Base-by-base conservation (phyloP, 2,329 filamentous ascomycete genomes). In the Aureobasidium sp. region DNA sequence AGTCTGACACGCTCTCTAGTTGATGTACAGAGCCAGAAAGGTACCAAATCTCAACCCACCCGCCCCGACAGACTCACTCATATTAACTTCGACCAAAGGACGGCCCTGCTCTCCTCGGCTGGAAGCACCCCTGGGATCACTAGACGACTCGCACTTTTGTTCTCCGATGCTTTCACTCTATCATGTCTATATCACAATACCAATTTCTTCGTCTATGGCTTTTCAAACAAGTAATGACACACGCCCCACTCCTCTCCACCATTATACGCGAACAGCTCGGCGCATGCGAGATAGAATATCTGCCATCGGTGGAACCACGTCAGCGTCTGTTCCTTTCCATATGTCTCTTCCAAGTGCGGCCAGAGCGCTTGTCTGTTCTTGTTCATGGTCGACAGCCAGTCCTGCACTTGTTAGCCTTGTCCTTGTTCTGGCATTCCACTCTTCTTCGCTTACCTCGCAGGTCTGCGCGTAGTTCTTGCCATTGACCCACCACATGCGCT, bases 121-220 rank as follows among this genome's bases (percentile, higher is more conserved):
- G 86, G 88, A 97, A 92, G 81, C 94, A 97, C 77, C 94, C 92
- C 67, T 97, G 92, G 91, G 92, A 97, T 69, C 92, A 96, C 79
- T 96, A 81, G 83, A 77, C 12, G 15, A 37, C 15, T 34, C 43
- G 41, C 26, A 12, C 5, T 17, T 17, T 10, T 10, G 32, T 37
- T 13, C 20, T 50, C 34, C 56, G 20, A 59, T 47, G 37, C 44
- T 36, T 52, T n/a, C 12, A 51, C 36, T 26, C 36, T 15, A 27
- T 9, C 10, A 52, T 52, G 15, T 61, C 55, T 61, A 51, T 61
- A 53, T 32, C 59, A 43, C 57, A 61, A 47, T 50, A 43, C 37
- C 41, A 50, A 47, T 52, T 65, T 51, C 36, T 44, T 32, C 51
- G 47, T 65, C 46, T 67, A 63, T 52, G 67, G 64, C 75, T 88